Evolutionary conservation across 192 early-diverging fungal genomes (phyloP).

Genomic region (Coemansia sp.): DNA sequence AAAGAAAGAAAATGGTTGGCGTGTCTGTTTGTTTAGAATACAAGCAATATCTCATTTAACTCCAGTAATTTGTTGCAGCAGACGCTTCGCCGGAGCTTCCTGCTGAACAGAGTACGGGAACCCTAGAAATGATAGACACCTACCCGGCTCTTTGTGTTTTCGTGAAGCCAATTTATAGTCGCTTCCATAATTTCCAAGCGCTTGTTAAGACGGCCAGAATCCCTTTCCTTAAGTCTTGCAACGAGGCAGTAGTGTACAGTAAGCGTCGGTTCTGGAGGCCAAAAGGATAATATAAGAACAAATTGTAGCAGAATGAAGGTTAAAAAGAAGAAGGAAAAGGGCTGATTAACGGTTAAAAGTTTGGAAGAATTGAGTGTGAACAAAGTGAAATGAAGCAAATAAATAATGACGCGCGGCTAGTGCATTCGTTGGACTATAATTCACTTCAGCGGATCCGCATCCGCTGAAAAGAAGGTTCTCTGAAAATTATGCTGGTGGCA

Average conservation of each 20-base stretch:
- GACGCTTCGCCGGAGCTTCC: neutral
- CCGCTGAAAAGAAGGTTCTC: too few species aligned
- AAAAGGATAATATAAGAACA: neutral
- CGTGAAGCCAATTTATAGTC: slow-evolving; percentile 42
- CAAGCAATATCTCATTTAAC: neutral
- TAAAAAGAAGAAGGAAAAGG: neutral
- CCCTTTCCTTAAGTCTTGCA: neutral
- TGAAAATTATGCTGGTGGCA: too few species aligned
- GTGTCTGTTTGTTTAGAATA: neutral
- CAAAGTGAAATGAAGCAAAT: too few species aligned
- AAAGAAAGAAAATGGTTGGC: neutral
- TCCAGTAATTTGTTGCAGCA: neutral
- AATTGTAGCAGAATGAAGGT: neutral
- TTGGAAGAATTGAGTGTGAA: neutral
- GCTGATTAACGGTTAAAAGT: neutral
- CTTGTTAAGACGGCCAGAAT: neutral
- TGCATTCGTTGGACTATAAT: too few species aligned
- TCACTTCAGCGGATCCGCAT: too few species aligned
- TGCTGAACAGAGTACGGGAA: neutral
- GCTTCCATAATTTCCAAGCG: slow-evolving; percentile 23
- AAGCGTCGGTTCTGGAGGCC: neutral
- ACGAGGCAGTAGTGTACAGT: slow-evolving; percentile 1
- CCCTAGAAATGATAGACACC: slow-evolving; percentile 7
- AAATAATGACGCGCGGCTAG: too few species aligned
- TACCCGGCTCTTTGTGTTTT: slow-evolving; percentile 46